These are phyloP conservation scores for Chiua virens DNA, from an alignment of 768 basidiomycete species.

Conservation along the genomic window DNA sequence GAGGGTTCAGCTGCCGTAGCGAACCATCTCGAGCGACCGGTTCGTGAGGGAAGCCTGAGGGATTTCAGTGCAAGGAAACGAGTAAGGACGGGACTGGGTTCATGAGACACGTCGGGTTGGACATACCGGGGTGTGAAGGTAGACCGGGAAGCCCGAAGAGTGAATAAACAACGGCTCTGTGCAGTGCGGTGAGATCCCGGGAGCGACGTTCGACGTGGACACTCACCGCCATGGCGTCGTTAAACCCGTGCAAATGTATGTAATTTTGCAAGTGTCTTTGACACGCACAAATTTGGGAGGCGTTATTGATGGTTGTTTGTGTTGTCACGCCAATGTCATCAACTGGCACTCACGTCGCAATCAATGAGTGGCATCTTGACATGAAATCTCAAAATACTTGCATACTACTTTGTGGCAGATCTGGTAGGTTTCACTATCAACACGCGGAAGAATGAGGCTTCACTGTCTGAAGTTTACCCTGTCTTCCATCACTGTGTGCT, in stretches of 20 bases:
- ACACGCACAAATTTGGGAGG: conserved; percentile 19
- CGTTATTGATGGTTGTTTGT: conserved; percentile 21
- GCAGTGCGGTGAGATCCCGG: not conserved
- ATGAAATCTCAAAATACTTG: too few relatives aligned
- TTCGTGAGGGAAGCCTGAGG: conserved; percentile 24
- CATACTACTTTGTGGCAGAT: too few relatives aligned
- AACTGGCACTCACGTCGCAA: too few relatives aligned
- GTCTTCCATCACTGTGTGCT: too few relatives aligned
- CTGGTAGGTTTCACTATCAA: too few relatives aligned
- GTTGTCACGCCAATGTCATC: too few relatives aligned
- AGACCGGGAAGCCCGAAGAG: conserved; percentile 20
- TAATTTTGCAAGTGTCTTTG: conserved; percentile 3
- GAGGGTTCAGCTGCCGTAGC: conserved; percentile 50
- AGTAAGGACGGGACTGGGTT: too few relatives aligned
- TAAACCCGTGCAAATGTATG: not conserved
- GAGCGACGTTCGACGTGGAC: not conserved
- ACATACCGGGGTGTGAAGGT: conserved; percentile 14
- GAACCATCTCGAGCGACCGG: conserved; percentile 51
- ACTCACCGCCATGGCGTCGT: conserved; percentile 28
- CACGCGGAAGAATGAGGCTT: too few relatives aligned
- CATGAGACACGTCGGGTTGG: not conserved
- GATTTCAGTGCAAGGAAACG: not conserved
- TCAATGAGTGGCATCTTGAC: too few relatives aligned
- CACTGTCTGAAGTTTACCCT: too few relatives aligned
- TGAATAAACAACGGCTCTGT: conserved; percentile 21